Conservation (phyloP, 1,284 basidiomycete species). For the Puccinia novopanici region DNA sequence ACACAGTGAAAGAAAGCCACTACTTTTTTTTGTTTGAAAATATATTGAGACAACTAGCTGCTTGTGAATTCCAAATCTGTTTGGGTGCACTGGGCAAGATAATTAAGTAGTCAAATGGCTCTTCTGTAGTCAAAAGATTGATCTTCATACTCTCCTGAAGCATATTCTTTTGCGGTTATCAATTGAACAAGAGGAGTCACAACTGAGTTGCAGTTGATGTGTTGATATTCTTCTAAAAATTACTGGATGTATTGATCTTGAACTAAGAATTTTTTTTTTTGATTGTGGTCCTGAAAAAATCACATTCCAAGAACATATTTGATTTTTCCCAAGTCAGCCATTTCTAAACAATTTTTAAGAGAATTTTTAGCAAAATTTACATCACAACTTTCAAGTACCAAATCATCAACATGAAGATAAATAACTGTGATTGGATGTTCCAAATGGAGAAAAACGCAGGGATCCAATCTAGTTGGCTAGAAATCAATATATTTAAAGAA, state of each 20-base stretch:
- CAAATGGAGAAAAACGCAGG: not conserved
- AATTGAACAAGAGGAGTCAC: not conserved
- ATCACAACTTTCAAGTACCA: not conserved
- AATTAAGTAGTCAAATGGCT: not conserved
- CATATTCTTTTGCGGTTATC: not conserved
- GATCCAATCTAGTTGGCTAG: not conserved
- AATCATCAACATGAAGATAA: constrained; percentile 8
- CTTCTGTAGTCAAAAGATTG: not conserved
- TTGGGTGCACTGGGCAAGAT: not conserved
- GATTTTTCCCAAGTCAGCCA: not conserved
- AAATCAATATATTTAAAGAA: not conserved
- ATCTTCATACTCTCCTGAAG: not conserved
- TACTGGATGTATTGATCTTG: constrained; percentile 25
- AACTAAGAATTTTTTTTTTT: not conserved
- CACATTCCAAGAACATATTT: not conserved
- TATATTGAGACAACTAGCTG: not conserved
- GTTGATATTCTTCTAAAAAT: no score
- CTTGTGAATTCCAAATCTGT: not conserved
- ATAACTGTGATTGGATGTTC: not conserved
- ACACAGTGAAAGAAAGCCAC: not conserved
- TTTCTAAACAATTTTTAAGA: not conserved
- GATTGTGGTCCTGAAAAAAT: not conserved
- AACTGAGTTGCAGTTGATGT: not conserved
- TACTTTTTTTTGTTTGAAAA: not conserved
- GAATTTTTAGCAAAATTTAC: not conserved